Conservation (phyloP, 2,329 filamentous ascomycete species). For the Penicillium sp. region DNA sequence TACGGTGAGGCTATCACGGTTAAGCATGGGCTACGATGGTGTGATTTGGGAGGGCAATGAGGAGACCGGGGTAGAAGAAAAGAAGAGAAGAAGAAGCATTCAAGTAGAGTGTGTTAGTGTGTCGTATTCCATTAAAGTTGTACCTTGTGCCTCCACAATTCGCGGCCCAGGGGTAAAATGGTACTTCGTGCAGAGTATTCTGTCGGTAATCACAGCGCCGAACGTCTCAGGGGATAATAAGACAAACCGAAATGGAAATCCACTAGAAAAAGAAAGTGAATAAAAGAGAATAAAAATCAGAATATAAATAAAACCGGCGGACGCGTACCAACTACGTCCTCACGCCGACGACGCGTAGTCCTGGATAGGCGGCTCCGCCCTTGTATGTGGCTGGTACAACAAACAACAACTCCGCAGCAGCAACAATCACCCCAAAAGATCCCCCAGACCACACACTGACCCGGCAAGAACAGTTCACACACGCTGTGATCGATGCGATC, state of each 20-base stretch:
- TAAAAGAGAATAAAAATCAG: not conserved
- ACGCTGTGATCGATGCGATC: constrained; percentile 43
- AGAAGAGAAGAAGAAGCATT: not conserved
- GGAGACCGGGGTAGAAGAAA: not conserved
- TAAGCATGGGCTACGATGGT: not conserved
- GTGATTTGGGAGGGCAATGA: not conserved
- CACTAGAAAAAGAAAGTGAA: not conserved
- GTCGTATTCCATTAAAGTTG: too few species aligned
- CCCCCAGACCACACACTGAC: constrained; percentile 36
- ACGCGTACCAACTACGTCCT: not conserved
- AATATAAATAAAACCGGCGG: not conserved
- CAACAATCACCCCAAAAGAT: constrained; percentile 51
- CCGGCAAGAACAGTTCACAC: constrained; percentile 38
- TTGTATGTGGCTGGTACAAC: constrained; percentile 38
- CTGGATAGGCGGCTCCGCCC: constrained; percentile 47
- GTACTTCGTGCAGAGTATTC: too few species aligned
- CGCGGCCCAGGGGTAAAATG: too few species aligned
- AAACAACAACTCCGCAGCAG: constrained; percentile 41
- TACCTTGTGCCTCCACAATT: too few species aligned
- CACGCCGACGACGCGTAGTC: constrained; percentile 38
- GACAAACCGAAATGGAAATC: too few species aligned
- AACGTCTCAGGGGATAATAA: too few species aligned
- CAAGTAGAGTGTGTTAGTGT: not conserved
- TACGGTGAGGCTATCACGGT: constrained; percentile 3
- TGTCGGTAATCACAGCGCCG: too few species aligned